Evolutionary conservation across 23 red algal genomes (phyloP).

Genomic region (Agarophyton chilense): DNA sequence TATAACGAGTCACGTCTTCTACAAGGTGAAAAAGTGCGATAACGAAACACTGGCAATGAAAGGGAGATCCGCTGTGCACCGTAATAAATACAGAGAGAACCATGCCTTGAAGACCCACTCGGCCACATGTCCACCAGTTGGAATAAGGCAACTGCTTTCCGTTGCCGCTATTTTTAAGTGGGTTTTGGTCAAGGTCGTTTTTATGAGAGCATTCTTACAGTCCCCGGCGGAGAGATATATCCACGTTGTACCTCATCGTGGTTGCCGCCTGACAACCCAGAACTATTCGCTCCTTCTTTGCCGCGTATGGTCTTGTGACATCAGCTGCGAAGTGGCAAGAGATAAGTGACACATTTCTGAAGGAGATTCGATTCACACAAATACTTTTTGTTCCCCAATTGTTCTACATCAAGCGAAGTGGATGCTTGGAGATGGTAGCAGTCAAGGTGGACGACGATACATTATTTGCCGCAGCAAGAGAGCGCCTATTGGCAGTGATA

Average conservation of each 20-base stretch:
- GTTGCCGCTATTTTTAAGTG: constrained; percentile 6
- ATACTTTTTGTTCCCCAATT: constrained; percentile 37
- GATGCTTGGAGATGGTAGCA: not conserved
- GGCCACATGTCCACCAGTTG: constrained; percentile 23
- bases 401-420: not conserved
- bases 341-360: not conserved
- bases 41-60: constrained; percentile 31
- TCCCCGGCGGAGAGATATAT: constrained; percentile 32
- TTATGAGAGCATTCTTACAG: constrained; percentile 42
- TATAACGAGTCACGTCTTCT: constrained; percentile 47
- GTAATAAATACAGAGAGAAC: constrained; percentile 49
- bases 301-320: constrained; percentile 38
- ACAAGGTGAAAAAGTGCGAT: constrained; percentile 48
- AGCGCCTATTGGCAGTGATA: not conserved
- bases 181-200: constrained; percentile 26
- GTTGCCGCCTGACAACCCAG: not conserved
- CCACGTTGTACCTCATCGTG: constrained; percentile 21
- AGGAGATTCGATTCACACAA: not conserved
- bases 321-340: constrained; percentile 50
- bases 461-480: not conserved
- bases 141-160: constrained; percentile 7
- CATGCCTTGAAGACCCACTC: constrained; percentile 26
- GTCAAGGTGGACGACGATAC: constrained; percentile 69
- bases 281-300: constrained; percentile 29
- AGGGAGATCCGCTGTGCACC: constrained; percentile 15